Conservation (phyloP, 2,329 filamentous ascomycete genomes). For the Mycosphaerella arachidis region DNA sequence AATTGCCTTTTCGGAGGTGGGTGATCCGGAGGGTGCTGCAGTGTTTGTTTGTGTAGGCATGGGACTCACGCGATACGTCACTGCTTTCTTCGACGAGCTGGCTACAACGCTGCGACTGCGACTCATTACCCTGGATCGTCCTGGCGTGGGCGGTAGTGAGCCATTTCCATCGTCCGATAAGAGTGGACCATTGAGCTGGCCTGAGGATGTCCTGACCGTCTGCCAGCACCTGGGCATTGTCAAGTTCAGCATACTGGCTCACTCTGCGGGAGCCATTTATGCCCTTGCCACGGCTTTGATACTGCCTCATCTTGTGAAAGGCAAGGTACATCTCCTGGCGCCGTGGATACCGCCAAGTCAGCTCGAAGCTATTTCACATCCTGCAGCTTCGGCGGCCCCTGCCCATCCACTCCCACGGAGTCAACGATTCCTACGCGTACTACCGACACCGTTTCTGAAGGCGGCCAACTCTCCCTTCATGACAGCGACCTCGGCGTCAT, state of each 20-base stretch:
- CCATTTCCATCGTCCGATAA: slow-evolving; percentile 74
- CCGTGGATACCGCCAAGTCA: slow-evolving; percentile 97
- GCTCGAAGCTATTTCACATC: slow-evolving; percentile 64
- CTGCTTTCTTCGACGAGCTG: slow-evolving; percentile 94
- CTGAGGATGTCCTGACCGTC: slow-evolving; percentile 87
- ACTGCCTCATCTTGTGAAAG: slow-evolving; percentile 93
- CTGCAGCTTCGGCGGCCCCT: slow-evolving; percentile 55
- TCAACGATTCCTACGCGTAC: slow-evolving; percentile 81
- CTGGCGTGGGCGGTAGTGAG: slow-evolving; percentile 89
- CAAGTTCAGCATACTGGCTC: slow-evolving; percentile 92
- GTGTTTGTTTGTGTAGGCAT: slow-evolving; percentile 97
- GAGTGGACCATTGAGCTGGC: slow-evolving; percentile 82
- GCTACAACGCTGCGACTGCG: slow-evolving; percentile 82
- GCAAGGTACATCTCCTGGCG: slow-evolving; percentile 86
- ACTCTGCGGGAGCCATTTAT: slow-evolving; percentile 97
- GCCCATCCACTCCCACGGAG: slow-evolving; percentile 84
- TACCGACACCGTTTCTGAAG: slow-evolving; percentile 86
- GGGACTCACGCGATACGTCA: slow-evolving; percentile 93
- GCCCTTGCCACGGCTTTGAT: slow-evolving; percentile 89
- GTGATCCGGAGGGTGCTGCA: slow-evolving; percentile 82
- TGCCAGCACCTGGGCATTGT: slow-evolving; percentile 88
- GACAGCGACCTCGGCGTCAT: slow-evolving; percentile 68
- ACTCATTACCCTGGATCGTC: slow-evolving; percentile 88
- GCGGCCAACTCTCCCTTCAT: slow-evolving; percentile 96
- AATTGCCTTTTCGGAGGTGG: slow-evolving; percentile 96